These are phyloP conservation scores for Vitis cinerea DNA, from an alignment of 164 flowering plant species.

Conservation along the genomic window DNA sequence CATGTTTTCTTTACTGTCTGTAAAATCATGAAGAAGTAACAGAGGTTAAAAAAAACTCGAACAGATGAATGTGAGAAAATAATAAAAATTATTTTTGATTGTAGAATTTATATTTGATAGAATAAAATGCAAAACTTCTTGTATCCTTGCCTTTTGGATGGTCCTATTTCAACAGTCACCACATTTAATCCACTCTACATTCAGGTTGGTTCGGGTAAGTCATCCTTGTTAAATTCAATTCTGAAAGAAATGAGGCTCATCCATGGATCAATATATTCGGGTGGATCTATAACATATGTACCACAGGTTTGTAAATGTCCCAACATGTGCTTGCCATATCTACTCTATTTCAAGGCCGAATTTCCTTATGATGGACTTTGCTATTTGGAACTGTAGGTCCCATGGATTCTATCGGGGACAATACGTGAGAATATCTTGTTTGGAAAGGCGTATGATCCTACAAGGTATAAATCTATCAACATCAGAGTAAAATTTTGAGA, in stretches of 20 bases:
- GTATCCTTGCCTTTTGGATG: background rate
- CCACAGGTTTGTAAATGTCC: slow-evolving; percentile 65
- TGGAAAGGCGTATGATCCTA: slow-evolving; percentile 58
- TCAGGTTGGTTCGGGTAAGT: slow-evolving; percentile 98
- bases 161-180: background rate
- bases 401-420: slow-evolving; percentile 92
- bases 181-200: background rate
- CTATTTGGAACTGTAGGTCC: slow-evolving; percentile 51
- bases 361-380: slow-evolving; percentile 14
- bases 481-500: background rate
- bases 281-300: slow-evolving; percentile 80
- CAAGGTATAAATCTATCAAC: slow-evolving; percentile 41
- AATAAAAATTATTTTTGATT: no score
- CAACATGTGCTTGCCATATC: slow-evolving; percentile 1
- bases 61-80: no score
- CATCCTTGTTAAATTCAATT: slow-evolving; percentile 77
- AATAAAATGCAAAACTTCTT: background rate
- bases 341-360: background rate
- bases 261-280: slow-evolving; percentile 48
- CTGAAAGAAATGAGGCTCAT: slow-evolving; percentile 69
- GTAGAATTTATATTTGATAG: no score
- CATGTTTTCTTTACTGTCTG: no score
- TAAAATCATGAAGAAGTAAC: no score
- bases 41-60: no score
- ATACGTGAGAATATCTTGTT: slow-evolving; percentile 85